Conservation (phyloP, 2,329 filamentous ascomycete species). For the Ascochyta fabae region DNA sequence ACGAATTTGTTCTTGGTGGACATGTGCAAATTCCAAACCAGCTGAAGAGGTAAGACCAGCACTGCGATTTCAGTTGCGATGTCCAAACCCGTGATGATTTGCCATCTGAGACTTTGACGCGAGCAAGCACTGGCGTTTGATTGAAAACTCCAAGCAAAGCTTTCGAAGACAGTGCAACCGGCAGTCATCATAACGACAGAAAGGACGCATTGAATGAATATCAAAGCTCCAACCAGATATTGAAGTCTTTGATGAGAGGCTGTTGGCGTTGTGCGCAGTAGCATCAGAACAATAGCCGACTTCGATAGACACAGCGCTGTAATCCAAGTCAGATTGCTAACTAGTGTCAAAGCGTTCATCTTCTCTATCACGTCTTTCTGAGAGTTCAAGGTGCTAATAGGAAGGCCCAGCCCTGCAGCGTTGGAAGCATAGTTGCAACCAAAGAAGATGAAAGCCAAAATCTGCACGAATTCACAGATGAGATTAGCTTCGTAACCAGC, state of each 20-base stretch:
- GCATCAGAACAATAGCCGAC: constrained; percentile 17
- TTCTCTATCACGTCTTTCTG: background rate
- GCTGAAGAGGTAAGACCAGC: constrained; percentile 20
- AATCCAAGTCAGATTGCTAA: constrained; percentile 23
- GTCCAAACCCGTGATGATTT: constrained; percentile 17
- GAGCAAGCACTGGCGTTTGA: background rate
- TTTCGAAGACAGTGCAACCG: constrained; percentile 7
- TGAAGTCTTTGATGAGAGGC: constrained; percentile 16
- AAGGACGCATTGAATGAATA: constrained; percentile 16
- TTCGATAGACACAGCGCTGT: constrained; percentile 24
- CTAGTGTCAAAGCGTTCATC: constrained; percentile 8
- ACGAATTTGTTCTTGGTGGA: constrained; percentile 18
- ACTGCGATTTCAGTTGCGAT: constrained; percentile 18
- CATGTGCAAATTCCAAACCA: constrained; percentile 28
- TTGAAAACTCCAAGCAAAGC: constrained; percentile 5
- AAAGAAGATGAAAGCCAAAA: constrained; percentile 15
- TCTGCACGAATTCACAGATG: background rate
- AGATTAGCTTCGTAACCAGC: background rate
- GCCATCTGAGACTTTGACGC: constrained; percentile 17
- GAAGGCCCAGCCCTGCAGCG: constrained; percentile 9
- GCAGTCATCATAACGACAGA: constrained; percentile 21
- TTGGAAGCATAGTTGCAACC: constrained; percentile 14
- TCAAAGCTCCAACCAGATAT: constrained; percentile 12
- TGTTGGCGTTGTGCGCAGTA: constrained; percentile 21
- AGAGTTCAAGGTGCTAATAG: background rate